phyloP scores from a whole-genome alignment of 208 protist genomes.

The Acanthamoeba sp. region DNA sequence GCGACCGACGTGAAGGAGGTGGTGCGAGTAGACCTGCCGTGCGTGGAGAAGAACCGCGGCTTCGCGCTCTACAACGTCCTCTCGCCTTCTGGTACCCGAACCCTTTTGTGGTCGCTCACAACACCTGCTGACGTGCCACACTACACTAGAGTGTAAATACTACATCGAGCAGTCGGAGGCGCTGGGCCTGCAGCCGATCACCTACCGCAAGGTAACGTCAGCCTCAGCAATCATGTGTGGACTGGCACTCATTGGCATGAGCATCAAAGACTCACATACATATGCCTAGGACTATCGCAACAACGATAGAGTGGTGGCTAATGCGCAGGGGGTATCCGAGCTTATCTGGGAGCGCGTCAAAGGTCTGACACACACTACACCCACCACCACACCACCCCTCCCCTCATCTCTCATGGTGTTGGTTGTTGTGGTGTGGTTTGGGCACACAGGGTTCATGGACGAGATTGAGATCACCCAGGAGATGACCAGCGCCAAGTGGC shows the following conservation, averaged over 20 bases:
- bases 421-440: too few species aligned
- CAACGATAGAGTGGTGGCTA: constrained; percentile 42
- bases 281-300: constrained; percentile 1
- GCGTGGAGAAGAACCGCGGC: constrained; percentile 47
- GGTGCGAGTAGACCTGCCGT: constrained; percentile 18
- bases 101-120: background rate
- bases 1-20: constrained; percentile 25
- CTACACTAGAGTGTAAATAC: background rate
- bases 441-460: constrained; percentile 37
- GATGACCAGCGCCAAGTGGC: constrained; percentile 4
- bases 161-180: constrained; percentile 64
- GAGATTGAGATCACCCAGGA: constrained; percentile 34
- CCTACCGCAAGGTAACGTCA: background rate
- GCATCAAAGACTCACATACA: too few species aligned
- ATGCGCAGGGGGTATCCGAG: background rate
- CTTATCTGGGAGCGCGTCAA: constrained; percentile 60
- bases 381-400: too few species aligned
- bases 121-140: background rate
- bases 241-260: background rate
- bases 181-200: constrained; percentile 26
- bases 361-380: too few species aligned
- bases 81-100: constrained; percentile 9
- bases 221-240: background rate
- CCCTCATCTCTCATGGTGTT: too few species aligned
- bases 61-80: constrained; percentile 64